Conservation (phyloP, 2,329 filamentous ascomycete genomes). For the Nemania diffusa region DNA sequence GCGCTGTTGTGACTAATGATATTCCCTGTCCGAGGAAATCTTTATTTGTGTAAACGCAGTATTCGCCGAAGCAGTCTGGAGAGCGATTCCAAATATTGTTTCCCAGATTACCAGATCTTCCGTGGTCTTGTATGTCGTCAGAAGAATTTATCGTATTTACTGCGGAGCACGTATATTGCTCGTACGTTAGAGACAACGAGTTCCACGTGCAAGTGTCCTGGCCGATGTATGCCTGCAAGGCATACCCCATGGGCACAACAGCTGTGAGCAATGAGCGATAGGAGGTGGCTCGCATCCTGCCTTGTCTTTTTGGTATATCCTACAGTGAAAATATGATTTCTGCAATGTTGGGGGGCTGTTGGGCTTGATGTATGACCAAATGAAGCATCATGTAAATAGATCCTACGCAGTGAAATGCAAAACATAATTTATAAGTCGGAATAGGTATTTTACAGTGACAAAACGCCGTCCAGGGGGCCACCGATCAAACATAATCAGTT, state of each 20-base stretch:
- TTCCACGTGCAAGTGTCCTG: slow-evolving; percentile 21
- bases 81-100: slow-evolving; percentile 18
- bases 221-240: neutral
- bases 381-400: neutral
- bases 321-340: neutral
- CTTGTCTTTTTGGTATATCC: neutral
- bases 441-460: neutral
- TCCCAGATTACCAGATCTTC: neutral
- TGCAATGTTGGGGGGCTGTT: neutral
- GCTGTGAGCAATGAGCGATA: neutral
- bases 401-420: neutral
- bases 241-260: neutral
- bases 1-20: slow-evolving; percentile 35
- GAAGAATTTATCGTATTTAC: neutral
- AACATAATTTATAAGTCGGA: neutral
- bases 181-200: neutral
- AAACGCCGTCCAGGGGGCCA: slow-evolving; percentile 1
- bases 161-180: slow-evolving; percentile 5
- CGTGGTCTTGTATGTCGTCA: neutral
- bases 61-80: slow-evolving; percentile 35
- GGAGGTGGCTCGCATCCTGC: slow-evolving; percentile 9
- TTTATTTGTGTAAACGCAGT: slow-evolving; percentile 38
- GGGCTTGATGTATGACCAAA: neutral
- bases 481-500: slow-evolving; percentile 19
- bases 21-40: slow-evolving; percentile 34